Percentiles rank a stretch among this genome's conserved stretches.
phyloP scores from a whole-genome alignment of 345 rosid species.

The Balakata baccata region DNA sequence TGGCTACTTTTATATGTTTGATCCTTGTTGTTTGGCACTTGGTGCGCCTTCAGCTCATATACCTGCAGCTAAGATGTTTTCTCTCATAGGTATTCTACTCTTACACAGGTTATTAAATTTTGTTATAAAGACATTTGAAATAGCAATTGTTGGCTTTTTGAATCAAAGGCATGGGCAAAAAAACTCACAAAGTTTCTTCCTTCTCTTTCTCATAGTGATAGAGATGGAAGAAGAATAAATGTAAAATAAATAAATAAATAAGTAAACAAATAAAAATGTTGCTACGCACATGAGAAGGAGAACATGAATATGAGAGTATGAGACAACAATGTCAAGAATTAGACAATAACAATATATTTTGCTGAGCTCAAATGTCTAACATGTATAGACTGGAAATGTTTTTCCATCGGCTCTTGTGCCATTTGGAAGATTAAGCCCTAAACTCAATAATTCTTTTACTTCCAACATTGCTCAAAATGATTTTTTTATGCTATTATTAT shows the following conservation, averaged over 20 bases:
- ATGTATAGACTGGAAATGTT: neutral
- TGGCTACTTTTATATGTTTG: conserved; percentile 85
- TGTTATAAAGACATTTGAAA: neutral
- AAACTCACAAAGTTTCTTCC: too few relatives aligned
- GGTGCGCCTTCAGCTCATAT: conserved; percentile 55
- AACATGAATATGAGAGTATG: too few relatives aligned
- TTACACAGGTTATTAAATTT: neutral
- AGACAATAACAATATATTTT: too few relatives aligned
- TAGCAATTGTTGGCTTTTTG: too few relatives aligned
- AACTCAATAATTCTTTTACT: neutral
- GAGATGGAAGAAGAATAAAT: too few relatives aligned
- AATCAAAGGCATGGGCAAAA: too few relatives aligned
- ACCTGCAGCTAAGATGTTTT: conserved; percentile 81
- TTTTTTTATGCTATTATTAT: neutral
- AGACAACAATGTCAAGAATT: too few relatives aligned
- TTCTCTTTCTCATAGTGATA: too few relatives aligned
- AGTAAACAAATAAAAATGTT: too few relatives aligned
- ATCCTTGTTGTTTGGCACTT: conserved; percentile 79
- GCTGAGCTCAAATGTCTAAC: too few relatives aligned
- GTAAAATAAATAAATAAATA: too few relatives aligned
- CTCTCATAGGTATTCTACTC: conserved; percentile 60
- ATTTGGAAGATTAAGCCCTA: neutral
- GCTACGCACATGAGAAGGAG: too few relatives aligned
- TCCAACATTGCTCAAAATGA: neutral
- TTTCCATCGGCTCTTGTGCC: neutral